A percentile compares a stretch with the other conserved stretches of the same genome.
phyloP scores from a whole-genome alignment of 768 basidiomycete genomes.

The Scleroderma citrinum region DNA sequence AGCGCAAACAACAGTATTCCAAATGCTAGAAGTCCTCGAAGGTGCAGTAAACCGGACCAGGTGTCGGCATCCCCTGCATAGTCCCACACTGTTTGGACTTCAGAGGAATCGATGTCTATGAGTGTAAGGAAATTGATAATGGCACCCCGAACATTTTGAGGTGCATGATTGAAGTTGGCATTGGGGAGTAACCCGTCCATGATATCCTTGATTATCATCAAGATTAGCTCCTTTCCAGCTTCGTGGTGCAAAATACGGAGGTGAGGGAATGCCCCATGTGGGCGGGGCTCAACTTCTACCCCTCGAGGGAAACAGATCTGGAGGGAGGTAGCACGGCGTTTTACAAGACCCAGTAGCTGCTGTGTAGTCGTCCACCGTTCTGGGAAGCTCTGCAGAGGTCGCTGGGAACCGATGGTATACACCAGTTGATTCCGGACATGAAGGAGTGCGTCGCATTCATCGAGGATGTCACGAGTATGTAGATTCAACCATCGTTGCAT shows the following conservation, averaged over 20 bases:
- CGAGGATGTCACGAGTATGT: slow-evolving; percentile 35
- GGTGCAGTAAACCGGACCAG: slow-evolving; percentile 23
- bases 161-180: slow-evolving; percentile 11
- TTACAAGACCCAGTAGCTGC: slow-evolving; percentile 24
- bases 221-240: slow-evolving; percentile 11
- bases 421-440: slow-evolving; percentile 33
- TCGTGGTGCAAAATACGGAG: slow-evolving; percentile 17
- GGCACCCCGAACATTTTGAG: not conserved
- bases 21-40: slow-evolving; percentile 30
- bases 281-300: not conserved
- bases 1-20: slow-evolving; percentile 29
- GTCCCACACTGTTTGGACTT: slow-evolving; percentile 7
- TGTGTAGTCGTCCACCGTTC: slow-evolving; percentile 32
- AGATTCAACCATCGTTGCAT: slow-evolving; percentile 15
- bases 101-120: not conserved
- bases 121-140: slow-evolving; percentile 20
- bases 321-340: slow-evolving; percentile 11
- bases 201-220: slow-evolving; percentile 11
- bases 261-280: slow-evolving; percentile 15
- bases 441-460: slow-evolving; percentile 40
- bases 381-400: slow-evolving; percentile 23
- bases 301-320: not conserved
- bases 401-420: slow-evolving; percentile 30
- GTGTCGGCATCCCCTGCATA: not conserved
- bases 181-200: slow-evolving; percentile 11